Evolutionary conservation across 2,329 filamentous ascomycete genomes (phyloP), one percentile per base, ranked within the genome.

Genomic region (Sporothrix pallida): DNA sequence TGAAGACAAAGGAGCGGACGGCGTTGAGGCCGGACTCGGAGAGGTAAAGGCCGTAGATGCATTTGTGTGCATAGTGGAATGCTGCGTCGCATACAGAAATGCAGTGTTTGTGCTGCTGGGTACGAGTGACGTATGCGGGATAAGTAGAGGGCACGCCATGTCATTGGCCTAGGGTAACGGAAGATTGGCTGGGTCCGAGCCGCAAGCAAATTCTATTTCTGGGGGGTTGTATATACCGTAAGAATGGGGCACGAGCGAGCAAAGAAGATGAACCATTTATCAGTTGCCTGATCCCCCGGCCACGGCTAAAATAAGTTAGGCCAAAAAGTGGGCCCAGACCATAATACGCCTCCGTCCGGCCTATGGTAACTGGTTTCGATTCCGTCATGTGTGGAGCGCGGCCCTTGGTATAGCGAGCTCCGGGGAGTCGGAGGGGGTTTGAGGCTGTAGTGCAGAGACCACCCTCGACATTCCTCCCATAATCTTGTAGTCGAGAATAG

Each of bases 271-370:
- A 60, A 23, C 56, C 23, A 60, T 60, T 60, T 60, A 60, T 60
- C 20, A 60, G 23, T 60, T 60, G 56, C 56, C 31, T 60, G 23
- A 60, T n/a, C n/a, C 58, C 56, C 58, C 58, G 58, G 58, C 58
- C 58, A 62, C 58, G 58, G 58, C 58, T 31, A n/a, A 62, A 62
- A n/a, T 62, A 17, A 5, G 58, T 42, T 15, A 62, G 15, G 58
- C 58, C 13, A 62, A 62, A 60, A 62, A 17, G 17, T 62, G 26
- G 58, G 15, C 58, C 58, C 13, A 62, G 58, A 62, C 31, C 26
- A 62, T 15, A 62, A 62, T 62, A 6, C 58, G 58, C 58, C 58
- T 62, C 26, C 58, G 26, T 15, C 58, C 58, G 26, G 58, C 9
- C 58, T 42, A 8, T 5, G 26, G 58, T 62, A 31, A 37, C 58